Evolutionary conservation across 1,284 basidiomycete genomes (phyloP), one percentile per base, ranked within the genome.

Genomic region (Lignosus rhinocerotis): DNA sequence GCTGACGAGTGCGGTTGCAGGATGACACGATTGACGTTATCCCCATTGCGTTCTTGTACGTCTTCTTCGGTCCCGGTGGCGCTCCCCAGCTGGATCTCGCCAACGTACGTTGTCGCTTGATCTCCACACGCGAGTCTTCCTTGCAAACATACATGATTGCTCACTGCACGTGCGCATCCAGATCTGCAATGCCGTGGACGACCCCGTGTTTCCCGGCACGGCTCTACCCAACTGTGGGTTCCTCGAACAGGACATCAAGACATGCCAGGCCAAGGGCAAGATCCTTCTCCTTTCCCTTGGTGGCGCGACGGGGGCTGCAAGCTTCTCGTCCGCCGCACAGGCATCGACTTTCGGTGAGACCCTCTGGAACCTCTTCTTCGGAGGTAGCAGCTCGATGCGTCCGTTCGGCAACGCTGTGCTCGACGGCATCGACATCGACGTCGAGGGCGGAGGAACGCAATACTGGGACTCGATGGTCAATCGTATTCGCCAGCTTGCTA

Each of bases 391-490:
- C 64, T 71, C 71, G 30, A 79, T 78, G 1, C 75, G 87, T 56
- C 87, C 87, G 0, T 88, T 88, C 63, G 86, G 87, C n/a, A 66
- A 71, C 44, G 86, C 84, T 2, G 81, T 87, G 10, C 76, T 89
- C 12, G 87, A 89, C 61, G 87, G 86, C 25, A 86, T 88, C 52
- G 86, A 89, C 65, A 71, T 89, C 45, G 86, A 89, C 66, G 84
- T 89, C 58, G 87, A 88, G 73, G 83, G 84, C 30, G 86, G 86
- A 5, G 71, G 72, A 5, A 76, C 77, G 38, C 73, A 74, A 7
- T 68, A 82, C 51, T 84, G 79, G 67, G 71, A 75, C 16, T 76
- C 84, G 0, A 88, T 89, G 63, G 76, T 86, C 36, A 82, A 72
- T 31, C 72, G 76, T 49, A 74, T 88, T 21, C 75, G 84, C 4